Evolutionary conservation across 345 rosid genomes (phyloP).

Genomic region (Corchorus capsularis): DNA sequence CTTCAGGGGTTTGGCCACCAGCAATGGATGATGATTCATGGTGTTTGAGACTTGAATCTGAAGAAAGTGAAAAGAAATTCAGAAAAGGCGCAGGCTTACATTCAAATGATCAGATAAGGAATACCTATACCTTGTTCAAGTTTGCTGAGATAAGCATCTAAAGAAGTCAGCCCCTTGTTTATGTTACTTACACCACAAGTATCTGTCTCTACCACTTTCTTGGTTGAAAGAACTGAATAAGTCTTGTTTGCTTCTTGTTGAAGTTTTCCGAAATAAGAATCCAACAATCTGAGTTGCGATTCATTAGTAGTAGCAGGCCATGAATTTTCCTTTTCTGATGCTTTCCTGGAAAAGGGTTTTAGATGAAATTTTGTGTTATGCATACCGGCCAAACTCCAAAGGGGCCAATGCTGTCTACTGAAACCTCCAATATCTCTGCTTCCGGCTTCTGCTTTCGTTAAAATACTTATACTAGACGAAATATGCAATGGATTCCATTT

Average conservation of each 20-base stretch:
- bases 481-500: constrained; percentile 26
- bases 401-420: constrained; percentile 18
- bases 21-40: constrained; percentile 12
- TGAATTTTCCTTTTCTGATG: constrained; percentile 27
- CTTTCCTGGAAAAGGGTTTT: constrained; percentile 18
- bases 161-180: constrained; percentile 39
- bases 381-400: constrained; percentile 20
- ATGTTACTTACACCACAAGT: constrained; percentile 27
- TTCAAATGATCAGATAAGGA: no score
- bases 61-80: constrained; percentile 10
- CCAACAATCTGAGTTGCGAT: constrained; percentile 50
- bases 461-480: constrained; percentile 19
- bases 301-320: constrained; percentile 28
- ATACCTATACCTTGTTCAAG: constrained; percentile 55
- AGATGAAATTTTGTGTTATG: constrained; percentile 22
- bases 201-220: constrained; percentile 14
- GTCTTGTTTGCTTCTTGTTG: constrained; percentile 20
- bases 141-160: constrained; percentile 61
- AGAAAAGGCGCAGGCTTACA: no score
- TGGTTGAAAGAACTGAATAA: constrained; percentile 25
- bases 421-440: constrained; percentile 20
- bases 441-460: constrained; percentile 19
- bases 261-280: constrained; percentile 73
- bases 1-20: constrained; percentile 27
- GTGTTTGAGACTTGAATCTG: constrained; percentile 35